Evolutionary conservation across 495 filamentous ascomycete genomes (phyloP), one percentile per base, ranked within the genome.

Genomic region (Aspergillus coremiiformis): DNA sequence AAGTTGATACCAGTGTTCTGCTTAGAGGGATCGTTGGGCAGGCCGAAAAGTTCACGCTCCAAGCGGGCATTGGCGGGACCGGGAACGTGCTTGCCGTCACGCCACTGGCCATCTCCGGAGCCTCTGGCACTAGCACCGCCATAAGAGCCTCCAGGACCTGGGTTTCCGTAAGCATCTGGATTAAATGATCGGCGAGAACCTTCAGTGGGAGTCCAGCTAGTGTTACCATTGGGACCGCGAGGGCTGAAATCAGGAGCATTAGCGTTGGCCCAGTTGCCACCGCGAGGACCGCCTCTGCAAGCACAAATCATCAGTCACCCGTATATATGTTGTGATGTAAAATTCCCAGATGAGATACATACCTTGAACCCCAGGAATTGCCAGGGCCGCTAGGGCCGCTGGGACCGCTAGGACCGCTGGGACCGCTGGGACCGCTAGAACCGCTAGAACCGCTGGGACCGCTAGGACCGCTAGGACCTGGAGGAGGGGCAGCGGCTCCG

Each of bases 1-100:
- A 98, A 98, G 78, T 98, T 98, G 84, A 98, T 97, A 64, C 93
- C 93, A 17, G 88, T 96, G 61, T 89, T 87, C 68, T 95, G 86
- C 76, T 95, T 96, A 56, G 86, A 81, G 50, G 90, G 90, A 63
- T 97, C 93, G 68, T 97, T 93, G 55, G 89, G 80, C 39, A 86
- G 83, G 63, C 93, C 93, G 70, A 96, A 98, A 41, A 98, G 84
- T 62, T 98, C 93, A 65, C 90, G 90, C 76, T 98, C 93, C 21
- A 93, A 52, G 59, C 91, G 90, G 49, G 84, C 78, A 70, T 97
- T 96, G 52, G 86, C 62, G 51, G 89, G 86, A 44, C 94, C 93
- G 59, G 91, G 82, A 59, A 95, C 77, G 70, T 98, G 93, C 76
- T 97, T 96, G 66, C 93, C 93, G 58, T 98, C 93, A 59, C 82